phyloP scores from a whole-genome alignment of 2,329 filamentous ascomycete genomes.

The Hypoxylon sp. region DNA sequence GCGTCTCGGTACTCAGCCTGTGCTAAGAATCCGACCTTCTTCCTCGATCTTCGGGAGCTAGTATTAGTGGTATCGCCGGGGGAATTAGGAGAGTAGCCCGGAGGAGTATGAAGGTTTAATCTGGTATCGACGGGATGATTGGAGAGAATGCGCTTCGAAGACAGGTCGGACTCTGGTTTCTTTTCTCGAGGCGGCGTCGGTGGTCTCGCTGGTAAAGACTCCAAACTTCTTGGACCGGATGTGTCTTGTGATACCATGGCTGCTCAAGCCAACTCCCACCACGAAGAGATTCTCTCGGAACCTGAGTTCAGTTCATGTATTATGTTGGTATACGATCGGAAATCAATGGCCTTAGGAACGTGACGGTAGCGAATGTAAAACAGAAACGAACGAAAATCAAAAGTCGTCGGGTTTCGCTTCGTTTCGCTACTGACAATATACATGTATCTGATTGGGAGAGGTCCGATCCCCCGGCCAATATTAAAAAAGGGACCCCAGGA shows the following conservation, averaged over 20 bases:
- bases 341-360: slow-evolving; percentile 20
- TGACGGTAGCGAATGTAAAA: slow-evolving; percentile 6
- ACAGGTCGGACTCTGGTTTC: slow-evolving; percentile 53
- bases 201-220: slow-evolving; percentile 68
- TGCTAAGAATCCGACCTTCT: slow-evolving; percentile 69
- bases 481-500: slow-evolving; percentile 9
- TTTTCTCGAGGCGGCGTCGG: slow-evolving; percentile 75
- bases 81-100: slow-evolving; percentile 60
- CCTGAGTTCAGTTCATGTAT: slow-evolving; percentile 41
- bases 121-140: slow-evolving; percentile 56
- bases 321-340: slow-evolving; percentile 6
- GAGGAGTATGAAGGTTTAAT: slow-evolving; percentile 64
- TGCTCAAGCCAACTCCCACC: slow-evolving; percentile 47
- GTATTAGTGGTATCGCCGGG: slow-evolving; percentile 57
- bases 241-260: slow-evolving; percentile 56
- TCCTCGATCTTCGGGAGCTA: slow-evolving; percentile 60
- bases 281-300: slow-evolving; percentile 32
- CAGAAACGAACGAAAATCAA: slow-evolving; percentile 5
- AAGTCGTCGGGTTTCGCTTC: slow-evolving; percentile 10
- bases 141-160: slow-evolving; percentile 52
- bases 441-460: slow-evolving; percentile 20
- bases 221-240: slow-evolving; percentile 58
- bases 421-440: neutral
- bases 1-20: slow-evolving; percentile 68
- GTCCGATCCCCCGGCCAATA: slow-evolving; percentile 22